A percentile compares a stretch with the other conserved stretches of the same genome.
phyloP scores from a whole-genome alignment of 306 rosid species.

The Quercus robur region DNA sequence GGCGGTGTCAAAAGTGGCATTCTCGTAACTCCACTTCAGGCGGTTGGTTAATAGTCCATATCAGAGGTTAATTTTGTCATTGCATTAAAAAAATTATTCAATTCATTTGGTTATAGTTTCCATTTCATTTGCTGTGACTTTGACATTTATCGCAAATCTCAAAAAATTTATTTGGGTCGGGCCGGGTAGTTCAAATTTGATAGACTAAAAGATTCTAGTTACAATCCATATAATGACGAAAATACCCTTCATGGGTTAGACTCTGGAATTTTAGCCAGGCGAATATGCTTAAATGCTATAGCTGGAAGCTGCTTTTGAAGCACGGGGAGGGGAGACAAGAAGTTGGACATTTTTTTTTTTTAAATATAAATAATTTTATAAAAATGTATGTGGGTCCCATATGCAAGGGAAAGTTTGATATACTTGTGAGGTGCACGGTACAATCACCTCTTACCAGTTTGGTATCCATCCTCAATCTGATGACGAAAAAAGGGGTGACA shows the following conservation, averaged over 20 bases:
- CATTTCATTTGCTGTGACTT: background rate
- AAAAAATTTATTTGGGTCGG: too few relatives aligned
- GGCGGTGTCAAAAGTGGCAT: slow-evolving; percentile 29
- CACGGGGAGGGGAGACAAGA: slow-evolving; percentile 51
- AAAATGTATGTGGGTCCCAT: slow-evolving; percentile 52
- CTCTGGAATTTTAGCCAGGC: slow-evolving; percentile 43
- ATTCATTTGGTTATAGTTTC: background rate
- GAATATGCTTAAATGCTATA: slow-evolving; percentile 23
- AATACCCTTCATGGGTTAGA: slow-evolving; percentile 24
- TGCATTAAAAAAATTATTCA: background rate
- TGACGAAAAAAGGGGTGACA: slow-evolving; percentile 38
- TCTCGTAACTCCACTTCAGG: slow-evolving; percentile 27
- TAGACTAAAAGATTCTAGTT: too few relatives aligned
- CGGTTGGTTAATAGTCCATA: slow-evolving; percentile 32
- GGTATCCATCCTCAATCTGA: slow-evolving; percentile 62
- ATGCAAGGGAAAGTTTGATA: slow-evolving; percentile 26
- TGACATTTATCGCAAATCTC: too few relatives aligned
- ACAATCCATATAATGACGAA: slow-evolving; percentile 16
- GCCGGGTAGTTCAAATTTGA: too few relatives aligned
- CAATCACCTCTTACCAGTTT: slow-evolving; percentile 42
- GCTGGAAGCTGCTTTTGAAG: slow-evolving; percentile 52
- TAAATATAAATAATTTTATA: slow-evolving; percentile 6
- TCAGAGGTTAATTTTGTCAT: slow-evolving; percentile 33
- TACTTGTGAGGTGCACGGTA: slow-evolving; percentile 38
- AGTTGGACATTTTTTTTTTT: slow-evolving; percentile 39